phyloP scores from a whole-genome alignment of 1,139 yeast species.

The Saccharomyces hybrid region DNA sequence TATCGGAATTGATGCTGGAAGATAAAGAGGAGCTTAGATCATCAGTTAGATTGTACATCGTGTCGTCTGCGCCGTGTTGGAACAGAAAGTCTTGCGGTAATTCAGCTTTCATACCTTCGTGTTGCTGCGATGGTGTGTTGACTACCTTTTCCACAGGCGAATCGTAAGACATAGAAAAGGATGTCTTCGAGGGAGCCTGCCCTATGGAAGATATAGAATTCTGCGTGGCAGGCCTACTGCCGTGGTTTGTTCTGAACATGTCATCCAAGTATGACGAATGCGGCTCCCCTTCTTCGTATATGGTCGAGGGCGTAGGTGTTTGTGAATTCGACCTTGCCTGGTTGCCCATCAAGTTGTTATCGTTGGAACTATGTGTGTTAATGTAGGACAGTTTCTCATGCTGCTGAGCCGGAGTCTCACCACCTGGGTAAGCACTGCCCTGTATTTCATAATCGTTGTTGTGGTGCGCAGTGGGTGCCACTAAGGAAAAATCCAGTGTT shows the following conservation, averaged over 20 bases:
- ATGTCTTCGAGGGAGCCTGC: neutral
- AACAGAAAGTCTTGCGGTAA: constrained; percentile 2
- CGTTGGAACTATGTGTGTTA: constrained; percentile 5
- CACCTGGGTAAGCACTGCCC: constrained; percentile 10
- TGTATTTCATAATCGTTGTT: constrained; percentile 1
- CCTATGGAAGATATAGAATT: neutral
- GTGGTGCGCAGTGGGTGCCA: neutral
- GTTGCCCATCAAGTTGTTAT: neutral
- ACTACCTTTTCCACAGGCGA: neutral
- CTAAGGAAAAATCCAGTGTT: neutral
- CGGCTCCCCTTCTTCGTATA: neutral
- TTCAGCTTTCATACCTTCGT: neutral
- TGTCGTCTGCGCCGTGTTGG: constrained; percentile 11
- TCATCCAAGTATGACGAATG: constrained; percentile 20
- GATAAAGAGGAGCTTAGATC: constrained; percentile 27
- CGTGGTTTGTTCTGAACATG: constrained; percentile 11
- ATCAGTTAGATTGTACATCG: constrained; percentile 17
- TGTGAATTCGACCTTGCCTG: neutral
- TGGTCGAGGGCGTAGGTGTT: neutral
- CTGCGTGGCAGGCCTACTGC: neutral
- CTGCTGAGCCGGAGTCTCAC: constrained; percentile 21
- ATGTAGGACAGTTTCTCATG: constrained; percentile 19
- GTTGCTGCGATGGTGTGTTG: neutral
- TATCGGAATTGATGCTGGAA: constrained; percentile 24
- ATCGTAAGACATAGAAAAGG: neutral